Evolutionary conservation across 768 basidiomycete species (phyloP), one percentile per base, ranked within the genome.

Genomic region (Pisolithus sp.): DNA sequence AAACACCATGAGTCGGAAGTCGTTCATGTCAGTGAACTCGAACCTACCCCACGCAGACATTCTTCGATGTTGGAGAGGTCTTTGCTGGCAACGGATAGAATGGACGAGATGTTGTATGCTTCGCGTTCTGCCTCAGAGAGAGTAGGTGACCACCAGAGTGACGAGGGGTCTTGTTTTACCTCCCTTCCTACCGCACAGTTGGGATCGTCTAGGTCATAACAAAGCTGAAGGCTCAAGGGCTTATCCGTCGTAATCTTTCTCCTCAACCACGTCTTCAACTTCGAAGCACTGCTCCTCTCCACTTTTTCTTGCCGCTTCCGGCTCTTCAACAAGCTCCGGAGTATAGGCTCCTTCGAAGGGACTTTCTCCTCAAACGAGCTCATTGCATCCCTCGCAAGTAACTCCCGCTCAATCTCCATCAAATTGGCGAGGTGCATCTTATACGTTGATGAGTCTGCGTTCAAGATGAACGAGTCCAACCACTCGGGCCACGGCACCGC

Each of bases 231-330:
- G 46, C 62, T 72, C 13, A 62, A 49, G 2, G 68, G 57, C n/a
- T 71, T 72, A 21, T 73, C 71, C 2, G 69, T 62, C 7, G 68
- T 57, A 26, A 85, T 71, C 54, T 83, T 83, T 55, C 77, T 79
- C 67, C 76, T 81, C 59, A 82, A 66, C 85, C 85, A 86, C 5
- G 77, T 73, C 57, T 79, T 83, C 42, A 86, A 62, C 55, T 73
- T 79, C 43, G 76, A 73, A 5, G 77, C 68, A 13, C 76, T 73
- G 15, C 69, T 61, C 18, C 62, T 62, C 48, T 68, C 67, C 13
- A 48, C 45, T 56, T 69, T 68, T 30, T 61, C 41, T 42, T 66
- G 51, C 36, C 73, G 68, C 45, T 71, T 74, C 59, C 73, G 70
- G 42, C 68, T 73, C 58, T 74, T 77, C 52, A 74, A 54, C 30